Percentiles rank a stretch among this genome's conserved stretches.
Conservation (phyloP, 495 filamentous ascomycete genomes). For the Acidomyces sp. region DNA sequence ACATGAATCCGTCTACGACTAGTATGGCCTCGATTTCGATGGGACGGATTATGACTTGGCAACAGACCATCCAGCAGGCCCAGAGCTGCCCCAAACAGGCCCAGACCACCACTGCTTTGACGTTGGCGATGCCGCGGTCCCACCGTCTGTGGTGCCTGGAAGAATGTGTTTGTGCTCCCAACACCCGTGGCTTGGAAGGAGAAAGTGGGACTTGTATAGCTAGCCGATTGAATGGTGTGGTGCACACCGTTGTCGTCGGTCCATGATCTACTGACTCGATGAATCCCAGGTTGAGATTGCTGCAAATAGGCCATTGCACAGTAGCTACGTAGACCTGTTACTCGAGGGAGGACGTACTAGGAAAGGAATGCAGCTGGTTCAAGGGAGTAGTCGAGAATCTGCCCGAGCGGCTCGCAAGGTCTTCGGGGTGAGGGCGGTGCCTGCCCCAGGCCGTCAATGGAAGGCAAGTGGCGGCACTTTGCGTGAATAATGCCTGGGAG, state of each 20-base stretch:
- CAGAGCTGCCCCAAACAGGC: background rate
- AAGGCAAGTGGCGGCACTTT: too few species aligned
- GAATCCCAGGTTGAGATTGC: too few species aligned
- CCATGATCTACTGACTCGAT: constrained; percentile 5
- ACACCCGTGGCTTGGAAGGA: constrained; percentile 5
- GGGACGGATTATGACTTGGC: background rate
- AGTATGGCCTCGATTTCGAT: background rate
- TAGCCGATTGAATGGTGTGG: constrained; percentile 6
- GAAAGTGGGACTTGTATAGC: constrained; percentile 4
- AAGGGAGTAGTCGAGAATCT: too few species aligned
- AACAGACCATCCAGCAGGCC: background rate
- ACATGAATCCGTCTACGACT: background rate
- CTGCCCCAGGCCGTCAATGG: too few species aligned
- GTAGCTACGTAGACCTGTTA: too few species aligned
- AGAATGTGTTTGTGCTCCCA: background rate
- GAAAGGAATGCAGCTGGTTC: too few species aligned
- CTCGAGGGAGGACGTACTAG: too few species aligned
- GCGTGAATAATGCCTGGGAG: too few species aligned
- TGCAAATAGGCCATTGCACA: too few species aligned
- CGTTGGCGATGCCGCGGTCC: background rate
- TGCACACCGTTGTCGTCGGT: constrained; percentile 11
- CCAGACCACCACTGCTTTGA: background rate
- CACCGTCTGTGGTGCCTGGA: background rate
- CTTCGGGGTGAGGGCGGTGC: too few species aligned
- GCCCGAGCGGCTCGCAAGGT: too few species aligned